Base-by-base conservation (phyloP, 495 filamentous ascomycete genomes). In the Penicillium subrubescens region DNA sequence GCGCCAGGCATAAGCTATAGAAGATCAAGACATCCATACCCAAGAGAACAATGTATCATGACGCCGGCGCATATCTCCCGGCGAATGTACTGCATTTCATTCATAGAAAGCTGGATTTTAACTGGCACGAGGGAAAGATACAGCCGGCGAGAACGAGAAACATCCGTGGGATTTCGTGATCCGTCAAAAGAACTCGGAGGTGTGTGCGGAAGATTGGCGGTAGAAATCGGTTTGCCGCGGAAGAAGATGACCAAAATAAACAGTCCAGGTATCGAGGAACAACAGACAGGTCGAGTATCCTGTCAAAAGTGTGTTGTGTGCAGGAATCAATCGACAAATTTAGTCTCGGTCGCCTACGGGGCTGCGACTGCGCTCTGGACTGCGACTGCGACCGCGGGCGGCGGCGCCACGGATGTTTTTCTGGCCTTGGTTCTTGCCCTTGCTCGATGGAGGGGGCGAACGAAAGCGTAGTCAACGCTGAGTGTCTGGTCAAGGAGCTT, bases 401-500 rank as follows among this genome's bases (percentile, higher is more conserved):
- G 79, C 76, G 51, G 74, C 80, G 57, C 80, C 76, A 51, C 82
- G 77, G 15, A 76, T 76, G 23, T 77, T 82, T 51, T 80, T 81
- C 55, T 80, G 79, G 34, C 81, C 82, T 29, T 78, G 79, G n/a
- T 84, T 82, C 53, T 85, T 83, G 17, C 78, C 80, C 59, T 81
- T 82, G 73, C 89, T 87, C 21, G 86, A 82, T 15, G 93, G 92
- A 46, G 96, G 94, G 96, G 94, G 55, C 96, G 87, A 44, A 99
- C 96, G 77, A 99, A 98, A 3, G 94, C 96, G 75, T 94, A 99
- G 81, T 99, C 96, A 50, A 96, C 93, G 53, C 84, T 75, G 52
- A 99, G 88, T 1, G 91, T 96, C 83, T 98, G 93, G 65, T 98
- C 95, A 33, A 99, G 88, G 35, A 98, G 78, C 77, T 96, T 94